Percentiles rank a stretch among this genome's conserved stretches.
These are phyloP conservation scores for Suillus subaureus DNA, from an alignment of 768 basidiomycete genomes.

Conservation along the genomic window DNA sequence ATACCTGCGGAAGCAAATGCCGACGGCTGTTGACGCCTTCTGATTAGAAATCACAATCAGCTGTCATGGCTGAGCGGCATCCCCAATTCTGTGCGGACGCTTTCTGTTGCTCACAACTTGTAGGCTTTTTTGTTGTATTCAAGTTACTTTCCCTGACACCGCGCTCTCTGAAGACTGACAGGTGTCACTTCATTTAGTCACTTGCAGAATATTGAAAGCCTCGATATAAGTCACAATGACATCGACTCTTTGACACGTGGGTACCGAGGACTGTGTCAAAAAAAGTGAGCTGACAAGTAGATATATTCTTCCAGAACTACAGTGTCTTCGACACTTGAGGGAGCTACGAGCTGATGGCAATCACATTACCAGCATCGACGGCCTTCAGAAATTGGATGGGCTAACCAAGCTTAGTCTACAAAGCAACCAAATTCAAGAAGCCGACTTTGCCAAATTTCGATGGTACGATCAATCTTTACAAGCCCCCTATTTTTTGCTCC, in stretches of 20 bases:
- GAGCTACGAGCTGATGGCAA: slow-evolving; percentile 93
- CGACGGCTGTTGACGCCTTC: slow-evolving; percentile 20
- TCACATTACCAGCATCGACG: slow-evolving; percentile 69
- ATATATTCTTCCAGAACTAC: slow-evolving; percentile 59
- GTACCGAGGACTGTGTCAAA: slow-evolving; percentile 33
- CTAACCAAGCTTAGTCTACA: slow-evolving; percentile 84
- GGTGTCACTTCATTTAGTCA: slow-evolving; percentile 88
- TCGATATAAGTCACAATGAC: slow-evolving; percentile 91
- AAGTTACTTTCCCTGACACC: slow-evolving; percentile 15
- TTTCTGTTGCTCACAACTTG: slow-evolving; percentile 79
- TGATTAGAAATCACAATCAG: slow-evolving; percentile 66
- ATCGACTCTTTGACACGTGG: slow-evolving; percentile 85
- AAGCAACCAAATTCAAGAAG: slow-evolving; percentile 63
- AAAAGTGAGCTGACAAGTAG: background rate
- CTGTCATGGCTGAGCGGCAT: slow-evolving; percentile 82
- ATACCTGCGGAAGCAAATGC: slow-evolving; percentile 8
- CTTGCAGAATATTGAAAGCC: slow-evolving; percentile 79
- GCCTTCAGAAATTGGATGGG: slow-evolving; percentile 76
- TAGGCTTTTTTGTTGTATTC: slow-evolving; percentile 32
- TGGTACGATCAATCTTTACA: slow-evolving; percentile 52
- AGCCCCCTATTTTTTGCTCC: slow-evolving; percentile 10
- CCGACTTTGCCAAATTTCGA: slow-evolving; percentile 62
- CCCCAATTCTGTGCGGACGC: slow-evolving; percentile 68
- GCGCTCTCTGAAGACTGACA: slow-evolving; percentile 61
- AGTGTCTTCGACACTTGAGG: slow-evolving; percentile 80